Conservation (phyloP, 164 flowering plant species). For the Saururus chinensis region DNA sequence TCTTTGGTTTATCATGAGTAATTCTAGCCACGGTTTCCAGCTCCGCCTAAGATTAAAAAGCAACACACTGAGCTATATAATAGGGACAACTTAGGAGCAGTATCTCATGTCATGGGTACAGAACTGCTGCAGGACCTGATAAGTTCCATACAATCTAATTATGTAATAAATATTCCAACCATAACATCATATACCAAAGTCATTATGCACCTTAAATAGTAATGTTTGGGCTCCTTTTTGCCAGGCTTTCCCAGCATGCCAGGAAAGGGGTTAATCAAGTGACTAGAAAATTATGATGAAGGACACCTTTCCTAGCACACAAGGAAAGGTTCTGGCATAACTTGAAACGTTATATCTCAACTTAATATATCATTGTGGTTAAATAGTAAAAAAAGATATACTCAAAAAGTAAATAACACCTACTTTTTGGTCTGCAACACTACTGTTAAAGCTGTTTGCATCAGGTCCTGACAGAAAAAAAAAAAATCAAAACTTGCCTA, state of each 20-base stretch:
- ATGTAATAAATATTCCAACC: background rate
- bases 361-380: background rate
- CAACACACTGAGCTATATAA: background rate
- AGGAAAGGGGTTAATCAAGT: background rate
- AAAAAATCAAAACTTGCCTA: conserved; percentile 9
- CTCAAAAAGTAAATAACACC: conserved; percentile 18
- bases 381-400: no score
- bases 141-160: background rate
- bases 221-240: background rate
- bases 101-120: background rate
- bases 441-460: conserved; percentile 72
- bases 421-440: conserved; percentile 82
- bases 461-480: conserved; percentile 39
- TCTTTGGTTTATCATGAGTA: conserved; percentile 74
- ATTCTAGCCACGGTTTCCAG: conserved; percentile 91
- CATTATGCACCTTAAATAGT: background rate
- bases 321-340: background rate
- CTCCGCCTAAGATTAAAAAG: conserved; percentile 46
- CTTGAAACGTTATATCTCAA: background rate
- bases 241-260: background rate
- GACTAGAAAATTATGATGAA: no score
- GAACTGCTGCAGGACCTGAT: no score
- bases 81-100: background rate
- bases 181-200: background rate
- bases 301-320: background rate